Base-by-base conservation (phyloP, 164 flowering plant genomes). In the Nymphaea thermarum region DNA sequence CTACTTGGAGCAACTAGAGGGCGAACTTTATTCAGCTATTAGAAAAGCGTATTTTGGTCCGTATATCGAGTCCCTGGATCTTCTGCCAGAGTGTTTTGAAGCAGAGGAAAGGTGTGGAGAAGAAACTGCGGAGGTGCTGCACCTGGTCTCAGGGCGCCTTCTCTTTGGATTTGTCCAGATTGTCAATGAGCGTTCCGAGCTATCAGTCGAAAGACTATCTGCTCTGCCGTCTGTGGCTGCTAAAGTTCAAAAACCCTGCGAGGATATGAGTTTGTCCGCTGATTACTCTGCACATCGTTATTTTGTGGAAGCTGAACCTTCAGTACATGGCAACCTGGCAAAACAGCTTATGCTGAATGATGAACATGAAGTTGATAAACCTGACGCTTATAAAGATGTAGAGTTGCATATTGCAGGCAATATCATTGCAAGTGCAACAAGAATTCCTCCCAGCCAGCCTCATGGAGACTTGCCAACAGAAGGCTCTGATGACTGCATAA, bases 1-100 rank as follows among this genome's bases (percentile, higher is more conserved):
- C 41, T 90, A 93, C 76, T 83, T 90, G 67, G 93, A 89, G 77
- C 76, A 72, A 43, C 87, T 93, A 43, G 90, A 93, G 71, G 76
- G 81, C 44, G 93, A 90, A 63, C 87, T 93, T 68, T 89, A 93
- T 78, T 80, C 89, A 66, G 92, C 98, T 25, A 73, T 93, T 42
- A 84, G 80, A 75, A 79, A 80, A 11, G 98, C 98, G 62, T 93
- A 82, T 68, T 89, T 82, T 79, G 98, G 98, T 36, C 98, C 98
- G 44, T 66, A 61, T 16, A 80, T 90, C 67, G 91, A 84, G 60
- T 86, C 92, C 14, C 64, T 85, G 86, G 91, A 90, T 71, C 79
- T 83, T 76, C 97, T 93, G 77, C 98, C 98, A 68, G 89, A 89
- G 62, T 68, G 91, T 66, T 93, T 93, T 79, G 98, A 93, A 83